Evolutionary conservation across 768 basidiomycete species (phyloP), one percentile per base, ranked within the genome.

Genomic region (Phylloporus sp.): DNA sequence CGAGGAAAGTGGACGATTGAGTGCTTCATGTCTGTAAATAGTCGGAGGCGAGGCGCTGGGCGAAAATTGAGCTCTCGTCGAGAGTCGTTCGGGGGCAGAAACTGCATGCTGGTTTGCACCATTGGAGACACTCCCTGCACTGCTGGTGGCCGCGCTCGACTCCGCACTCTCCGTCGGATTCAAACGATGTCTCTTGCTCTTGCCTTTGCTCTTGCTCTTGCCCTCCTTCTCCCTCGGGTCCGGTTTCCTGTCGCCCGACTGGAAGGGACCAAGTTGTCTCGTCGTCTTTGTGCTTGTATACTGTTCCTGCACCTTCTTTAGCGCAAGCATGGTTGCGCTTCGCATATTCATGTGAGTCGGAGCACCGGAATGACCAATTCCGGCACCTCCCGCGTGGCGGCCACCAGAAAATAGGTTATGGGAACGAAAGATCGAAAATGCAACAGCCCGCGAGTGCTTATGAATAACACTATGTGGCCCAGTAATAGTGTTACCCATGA

Each of bases 281-380:
- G 85, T 88, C 18, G 86, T 85, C 29, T 77, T 82, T 16, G 88
- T 90, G 59, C 81, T 88, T 16, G 87, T 89, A 59, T 80, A 91
- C 15, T 85, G 82, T 60, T 82, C 81, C 58, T 91, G 89, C n/a
- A 91, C 88, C 55, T 77, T 79, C 60, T 81, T 80, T 28, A 86
- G 81, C 16, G 86, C 88, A 12, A 91, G 70, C 56, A 92, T 69
- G 49, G 91, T 84, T 13, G 69, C 69, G 15, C 45, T 47, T 11
- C 68, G 69, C 46, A 63, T 64, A 10, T 69, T 60, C 55, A 64
- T 56, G 52, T 63, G 57, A 43, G 60, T 56, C 36, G 53, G 52
- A 44, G 64, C 34, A 20, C 15, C 49, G 20, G 62, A 49, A 24
- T 53, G 45, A 20, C 35, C 29, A 8, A 29, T 18, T n/a, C 41